phyloP scores from a whole-genome alignment of 177 flowering plant genomes.

The Telopea speciosissima region DNA sequence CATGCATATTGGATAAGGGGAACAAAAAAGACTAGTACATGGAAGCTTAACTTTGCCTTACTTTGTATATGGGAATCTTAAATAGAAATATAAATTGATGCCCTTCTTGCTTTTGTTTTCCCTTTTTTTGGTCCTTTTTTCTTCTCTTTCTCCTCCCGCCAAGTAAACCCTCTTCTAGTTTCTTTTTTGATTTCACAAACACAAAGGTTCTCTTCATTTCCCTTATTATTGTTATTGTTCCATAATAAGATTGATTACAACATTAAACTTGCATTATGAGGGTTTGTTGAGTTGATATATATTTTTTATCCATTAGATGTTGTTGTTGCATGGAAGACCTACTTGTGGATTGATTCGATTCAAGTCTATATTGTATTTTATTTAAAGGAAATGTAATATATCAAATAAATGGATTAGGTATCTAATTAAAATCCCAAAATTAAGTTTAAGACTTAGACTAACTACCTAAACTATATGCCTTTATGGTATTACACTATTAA shows the following conservation, averaged over 20 bases:
- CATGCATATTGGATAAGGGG: not conserved
- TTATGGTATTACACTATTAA: not conserved
- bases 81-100: not conserved
- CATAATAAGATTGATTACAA: not conserved
- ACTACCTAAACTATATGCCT: not conserved
- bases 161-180: conserved; percentile 22
- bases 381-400: not conserved
- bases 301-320: not conserved
- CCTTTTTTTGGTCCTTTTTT: not conserved
- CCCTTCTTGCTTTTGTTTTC: conserved; percentile 1
- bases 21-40: not conserved
- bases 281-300: not conserved
- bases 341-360: no score
- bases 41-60: conserved; percentile 7
- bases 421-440: not conserved
- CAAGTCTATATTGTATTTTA: not conserved
- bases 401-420: not conserved
- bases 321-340: not conserved
- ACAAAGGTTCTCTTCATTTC: conserved; percentile 17
- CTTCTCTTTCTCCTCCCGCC: conserved; percentile 22
- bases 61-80: not conserved
- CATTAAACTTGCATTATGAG: conserved; percentile 5
- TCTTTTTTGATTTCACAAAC: conserved; percentile 19
- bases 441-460: not conserved
- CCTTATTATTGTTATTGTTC: no score